These are phyloP conservation scores for Venturia pyrina DNA, from an alignment of 2,329 filamentous ascomycete genomes.

Conservation along the genomic window DNA sequence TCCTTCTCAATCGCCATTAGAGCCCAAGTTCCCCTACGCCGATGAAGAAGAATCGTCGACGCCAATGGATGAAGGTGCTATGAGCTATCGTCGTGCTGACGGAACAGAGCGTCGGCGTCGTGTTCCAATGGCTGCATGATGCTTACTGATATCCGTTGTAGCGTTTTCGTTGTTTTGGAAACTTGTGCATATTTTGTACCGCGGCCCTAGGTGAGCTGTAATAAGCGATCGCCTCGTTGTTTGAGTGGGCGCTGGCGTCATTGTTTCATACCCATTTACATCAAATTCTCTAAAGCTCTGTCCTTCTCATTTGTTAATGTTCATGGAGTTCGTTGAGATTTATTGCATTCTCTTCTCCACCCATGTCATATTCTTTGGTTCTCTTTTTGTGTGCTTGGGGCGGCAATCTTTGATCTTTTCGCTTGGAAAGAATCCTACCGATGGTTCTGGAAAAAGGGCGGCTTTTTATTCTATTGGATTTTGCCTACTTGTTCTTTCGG, in stretches of 20 bases:
- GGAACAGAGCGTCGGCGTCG: conserved; percentile 22
- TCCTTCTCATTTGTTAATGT: not conserved
- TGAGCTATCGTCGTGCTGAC: conserved; percentile 39
- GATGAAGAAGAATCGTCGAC: conserved; percentile 21
- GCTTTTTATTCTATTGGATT: not conserved
- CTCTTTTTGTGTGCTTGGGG: not conserved
- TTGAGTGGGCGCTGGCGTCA: not conserved
- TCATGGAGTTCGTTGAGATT: not conserved
- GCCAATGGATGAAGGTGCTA: conserved; percentile 29
- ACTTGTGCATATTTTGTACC: not conserved
- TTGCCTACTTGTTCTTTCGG: not conserved
- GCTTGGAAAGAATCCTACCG: not conserved
- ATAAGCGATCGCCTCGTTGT: not conserved
- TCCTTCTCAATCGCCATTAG: conserved; percentile 24
- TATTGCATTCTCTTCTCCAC: not conserved
- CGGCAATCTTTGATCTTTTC: not conserved
- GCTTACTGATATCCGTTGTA: not conserved
- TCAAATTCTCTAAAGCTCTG: not conserved
- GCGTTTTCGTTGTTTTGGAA: not conserved
- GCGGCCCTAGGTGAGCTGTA: not conserved
- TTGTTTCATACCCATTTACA: not conserved
- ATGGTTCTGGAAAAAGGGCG: not conserved
- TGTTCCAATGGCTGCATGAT: not conserved
- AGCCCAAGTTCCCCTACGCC: conserved; percentile 16
- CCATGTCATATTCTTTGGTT: not conserved